Evolutionary conservation across 2,329 filamentous ascomycete genomes (phyloP), one percentile per base, ranked within the genome.

Genomic region (Botrytis fabae): DNA sequence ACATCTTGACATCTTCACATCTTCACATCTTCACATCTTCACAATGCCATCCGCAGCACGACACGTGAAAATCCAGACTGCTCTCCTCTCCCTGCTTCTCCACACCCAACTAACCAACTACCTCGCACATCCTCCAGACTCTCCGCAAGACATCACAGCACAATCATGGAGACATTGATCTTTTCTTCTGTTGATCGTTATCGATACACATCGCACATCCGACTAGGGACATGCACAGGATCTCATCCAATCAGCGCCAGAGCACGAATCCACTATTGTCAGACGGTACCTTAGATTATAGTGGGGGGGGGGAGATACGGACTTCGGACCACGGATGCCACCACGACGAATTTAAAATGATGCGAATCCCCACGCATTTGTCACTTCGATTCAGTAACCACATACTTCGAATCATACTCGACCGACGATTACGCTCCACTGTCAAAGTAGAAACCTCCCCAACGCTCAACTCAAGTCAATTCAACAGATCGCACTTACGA

Each of bases 401-500:
- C 28, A 63, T 35, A 46, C 40, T 46, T 54, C 16, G 32, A 54
- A 20, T 48, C 32, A 28, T 2, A 54, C 10, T 68, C 9, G 20
- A 54, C 35, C 14, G n/a, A 22, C 35, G 14, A 66, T 4, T 18
- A 68, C 40, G 16, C 20, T 54, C 46, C 40, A 46, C n/a, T 57
- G 35, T 32, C 16, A 54, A 40, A 40, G 48, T n/a, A 32, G 8
- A 25, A 5, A 2, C 64, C 38, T 46, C 10, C 10, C 16, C n/a
- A 22, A 68, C 48, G 66, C 57, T 62, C 42, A 73, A 74, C 68
- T 73, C 69, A 70, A 72, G 64, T 68, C 18, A 71, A 72, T 59
- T 65, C 73, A 8, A 40, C 42, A 46, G 79, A 80, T 81, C 78
- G 74, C 79, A 78, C 79, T 76, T 72, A 64, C 62, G 76, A 78